Evolutionary conservation across 192 early-diverging fungal species (phyloP).

Genomic region (Oehlia diaphana): DNA sequence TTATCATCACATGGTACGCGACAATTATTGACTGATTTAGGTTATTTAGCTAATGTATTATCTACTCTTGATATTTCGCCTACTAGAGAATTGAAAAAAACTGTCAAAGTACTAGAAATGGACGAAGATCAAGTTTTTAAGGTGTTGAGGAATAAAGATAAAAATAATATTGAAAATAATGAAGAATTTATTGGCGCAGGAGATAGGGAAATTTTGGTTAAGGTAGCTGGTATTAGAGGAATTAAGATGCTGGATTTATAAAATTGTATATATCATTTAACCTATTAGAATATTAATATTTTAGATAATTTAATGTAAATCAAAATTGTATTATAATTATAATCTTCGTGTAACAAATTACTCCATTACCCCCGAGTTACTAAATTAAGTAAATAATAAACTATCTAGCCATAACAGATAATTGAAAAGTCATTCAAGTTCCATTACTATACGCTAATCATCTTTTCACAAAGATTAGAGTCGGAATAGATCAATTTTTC

Average conservation of each 20-base stretch:
- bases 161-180: neutral
- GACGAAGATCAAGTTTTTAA: conserved; percentile 13
- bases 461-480: too few relatives aligned
- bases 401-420: too few relatives aligned
- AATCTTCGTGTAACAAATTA: too few relatives aligned
- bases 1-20: conserved; percentile 20
- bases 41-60: conserved; percentile 24
- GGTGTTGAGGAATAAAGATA: neutral
- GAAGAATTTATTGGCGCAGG: neutral
- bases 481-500: neutral
- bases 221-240: conserved; percentile 22
- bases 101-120: conserved; percentile 22
- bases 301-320: too few relatives aligned
- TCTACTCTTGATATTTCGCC: conserved; percentile 11
- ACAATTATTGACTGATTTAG: conserved; percentile 26
- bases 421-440: too few relatives aligned
- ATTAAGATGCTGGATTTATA: conserved; percentile 15
- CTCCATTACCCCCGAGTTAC: too few relatives aligned
- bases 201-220: conserved; percentile 22
- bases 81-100: neutral
- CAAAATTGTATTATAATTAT: too few relatives aligned
- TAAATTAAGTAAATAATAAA: too few relatives aligned
- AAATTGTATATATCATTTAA: too few relatives aligned
- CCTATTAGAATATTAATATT: too few relatives aligned
- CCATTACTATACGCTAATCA: too few relatives aligned